phyloP scores from a whole-genome alignment of 176 grass and related monocot genomes.

The Panicum miliaceum region DNA sequence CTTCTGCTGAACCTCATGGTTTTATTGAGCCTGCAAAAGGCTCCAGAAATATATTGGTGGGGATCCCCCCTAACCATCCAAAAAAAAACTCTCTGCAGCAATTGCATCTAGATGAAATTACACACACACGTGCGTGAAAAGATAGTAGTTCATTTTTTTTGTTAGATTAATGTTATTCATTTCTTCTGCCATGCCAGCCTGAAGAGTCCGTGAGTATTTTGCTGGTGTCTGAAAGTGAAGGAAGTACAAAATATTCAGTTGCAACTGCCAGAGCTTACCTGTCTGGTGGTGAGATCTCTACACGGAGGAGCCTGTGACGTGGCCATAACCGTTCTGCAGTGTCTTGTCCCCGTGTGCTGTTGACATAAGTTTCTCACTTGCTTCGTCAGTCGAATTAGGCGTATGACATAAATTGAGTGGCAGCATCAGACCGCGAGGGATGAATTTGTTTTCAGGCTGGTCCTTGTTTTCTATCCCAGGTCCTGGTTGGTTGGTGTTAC shows the following conservation, averaged over 20 bases:
- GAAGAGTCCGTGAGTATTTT: too few relatives aligned
- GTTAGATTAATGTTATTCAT: too few relatives aligned
- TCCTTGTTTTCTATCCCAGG: background rate
- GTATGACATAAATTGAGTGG: too few relatives aligned
- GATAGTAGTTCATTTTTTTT: too few relatives aligned
- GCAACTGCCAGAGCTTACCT: background rate
- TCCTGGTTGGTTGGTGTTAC: background rate
- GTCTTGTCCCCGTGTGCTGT: background rate
- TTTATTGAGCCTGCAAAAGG: too few relatives aligned
- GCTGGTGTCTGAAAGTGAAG: background rate
- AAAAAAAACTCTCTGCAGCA: too few relatives aligned
- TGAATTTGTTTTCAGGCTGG: background rate
- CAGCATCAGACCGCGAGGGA: background rate
- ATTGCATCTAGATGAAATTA: too few relatives aligned
- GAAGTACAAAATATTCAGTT: background rate
- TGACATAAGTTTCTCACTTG: background rate
- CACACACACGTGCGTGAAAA: too few relatives aligned
- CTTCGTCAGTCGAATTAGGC: background rate
- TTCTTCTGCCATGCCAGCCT: too few relatives aligned
- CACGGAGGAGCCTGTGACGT: background rate
- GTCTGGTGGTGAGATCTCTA: background rate
- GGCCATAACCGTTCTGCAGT: background rate
- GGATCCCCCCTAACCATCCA: too few relatives aligned
- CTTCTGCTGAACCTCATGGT: too few relatives aligned
- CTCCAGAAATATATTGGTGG: too few relatives aligned